Evolutionary conservation across 2,329 filamentous ascomycete genomes (phyloP), one percentile per base, ranked within the genome.

Genomic region (Phialophora expanda): DNA sequence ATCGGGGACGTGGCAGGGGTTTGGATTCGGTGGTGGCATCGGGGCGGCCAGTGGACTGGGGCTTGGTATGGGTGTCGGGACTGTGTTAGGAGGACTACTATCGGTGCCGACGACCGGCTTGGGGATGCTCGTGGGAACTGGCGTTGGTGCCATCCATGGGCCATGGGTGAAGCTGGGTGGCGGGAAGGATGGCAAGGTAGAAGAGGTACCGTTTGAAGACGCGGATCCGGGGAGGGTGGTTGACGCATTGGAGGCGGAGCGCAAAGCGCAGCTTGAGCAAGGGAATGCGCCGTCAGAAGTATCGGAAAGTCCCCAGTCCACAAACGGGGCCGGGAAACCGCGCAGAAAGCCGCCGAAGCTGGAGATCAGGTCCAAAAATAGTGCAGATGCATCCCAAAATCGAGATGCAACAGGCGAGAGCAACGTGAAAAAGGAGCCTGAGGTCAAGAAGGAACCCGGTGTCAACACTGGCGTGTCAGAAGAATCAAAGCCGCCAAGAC

Each of bases 191-290:
- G 53, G 53, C 28, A 34, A 55, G 53, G 53, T 30, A 14, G 65
- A 68, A 48, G 68, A 68, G 44, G 65, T 65, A 22, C 65, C 65
- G 60, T 67, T 67, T 38, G 68, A 70, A 34, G 68, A 68, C 24
- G 68, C 65, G 28, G 62, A 70, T 55, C 68, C 68, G 17, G 58
- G 57, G 12, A 63, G 61, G 41, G 57, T 66, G 9, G 65, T 62
- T 12, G 68, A 68, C 32, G 66, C 65, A 7, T 20, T 68, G 24
- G 66, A 67, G 30, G 44, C 67, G 56, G 68, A 68, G 48, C 64
- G 48, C 2, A 59, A 8, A n/a, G 38, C 24, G n/a, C 50, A 55
- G 28, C 38, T 44, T 20, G 44, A 50, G 22, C 17, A 32, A 7
- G 51, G 41, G 26, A 28, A 1, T 28, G 17, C 60, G 17, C 22